phyloP scores from a whole-genome alignment of 139 green algal species.

The Chlamydomonas asymmetrica region DNA sequence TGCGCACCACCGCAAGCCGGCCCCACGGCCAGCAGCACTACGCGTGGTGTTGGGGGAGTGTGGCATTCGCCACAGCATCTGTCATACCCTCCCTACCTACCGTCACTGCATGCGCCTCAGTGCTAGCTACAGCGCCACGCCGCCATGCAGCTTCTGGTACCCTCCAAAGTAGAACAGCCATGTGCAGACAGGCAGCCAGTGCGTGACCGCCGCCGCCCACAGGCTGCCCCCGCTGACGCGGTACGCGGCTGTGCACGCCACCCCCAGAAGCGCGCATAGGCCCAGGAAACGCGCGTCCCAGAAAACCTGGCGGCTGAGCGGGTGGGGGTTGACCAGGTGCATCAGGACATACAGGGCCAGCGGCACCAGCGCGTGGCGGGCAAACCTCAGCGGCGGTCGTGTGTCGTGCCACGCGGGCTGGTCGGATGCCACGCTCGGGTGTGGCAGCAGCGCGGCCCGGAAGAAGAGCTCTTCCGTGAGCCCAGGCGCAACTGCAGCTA shows the following conservation, averaged over 20 bases:
- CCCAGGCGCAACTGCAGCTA: background rate
- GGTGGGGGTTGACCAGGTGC: background rate
- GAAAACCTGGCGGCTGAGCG: background rate
- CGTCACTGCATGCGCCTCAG: too few relatives aligned
- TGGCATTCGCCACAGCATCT: too few relatives aligned
- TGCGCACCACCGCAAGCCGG: too few relatives aligned
- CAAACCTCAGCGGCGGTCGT: background rate
- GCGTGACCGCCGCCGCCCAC: constrained; percentile 1
- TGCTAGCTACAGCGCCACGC: too few relatives aligned
- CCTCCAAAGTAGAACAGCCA: constrained; percentile 9
- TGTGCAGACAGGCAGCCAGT: background rate
- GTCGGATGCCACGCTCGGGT: background rate
- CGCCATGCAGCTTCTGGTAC: background rate
- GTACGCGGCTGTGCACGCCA: background rate
- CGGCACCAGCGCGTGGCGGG: background rate
- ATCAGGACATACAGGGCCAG: background rate
- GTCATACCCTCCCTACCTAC: too few relatives aligned
- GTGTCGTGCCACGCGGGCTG: too few relatives aligned
- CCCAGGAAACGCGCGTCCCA: constrained; percentile 7
- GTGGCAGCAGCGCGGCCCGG: constrained; percentile 14
- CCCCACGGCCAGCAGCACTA: too few relatives aligned
- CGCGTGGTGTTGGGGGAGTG: too few relatives aligned
- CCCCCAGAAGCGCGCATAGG: background rate
- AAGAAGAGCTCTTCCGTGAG: background rate
- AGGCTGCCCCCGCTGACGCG: constrained; percentile 7